These are phyloP conservation scores for Chalciporus pseudorubinellus DNA, from an alignment of 768 basidiomycete genomes.

Conservation along the genomic window DNA sequence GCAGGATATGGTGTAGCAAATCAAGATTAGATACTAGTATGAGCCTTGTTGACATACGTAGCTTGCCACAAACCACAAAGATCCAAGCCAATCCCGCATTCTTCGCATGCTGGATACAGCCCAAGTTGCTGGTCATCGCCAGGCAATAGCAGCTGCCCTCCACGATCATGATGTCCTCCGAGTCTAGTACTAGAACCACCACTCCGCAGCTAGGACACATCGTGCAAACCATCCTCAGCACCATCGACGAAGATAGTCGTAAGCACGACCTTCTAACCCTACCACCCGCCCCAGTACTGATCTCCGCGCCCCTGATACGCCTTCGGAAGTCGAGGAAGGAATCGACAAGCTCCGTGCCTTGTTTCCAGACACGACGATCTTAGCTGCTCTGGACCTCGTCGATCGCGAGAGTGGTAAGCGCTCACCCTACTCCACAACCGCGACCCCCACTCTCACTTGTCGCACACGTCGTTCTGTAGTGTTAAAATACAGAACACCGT, in stretches of 20 bases:
- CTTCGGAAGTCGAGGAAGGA: constrained; percentile 47
- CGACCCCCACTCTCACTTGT: neutral
- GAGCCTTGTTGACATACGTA: too few relatives aligned
- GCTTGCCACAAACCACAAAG: too few relatives aligned
- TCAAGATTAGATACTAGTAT: too few relatives aligned
- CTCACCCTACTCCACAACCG: neutral
- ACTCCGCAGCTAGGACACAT: constrained; percentile 22
- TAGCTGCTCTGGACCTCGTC: constrained; percentile 75
- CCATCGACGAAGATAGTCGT: constrained; percentile 36
- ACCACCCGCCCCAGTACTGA: neutral
- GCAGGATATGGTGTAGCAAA: too few relatives aligned
- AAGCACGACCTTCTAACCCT: constrained; percentile 3
- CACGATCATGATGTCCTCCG: neutral
- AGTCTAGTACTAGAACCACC: neutral
- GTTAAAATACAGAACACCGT: constrained; percentile 54
- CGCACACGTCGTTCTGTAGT: constrained; percentile 38
- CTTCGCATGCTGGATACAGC: neutral
- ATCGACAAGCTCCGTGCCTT: constrained; percentile 55
- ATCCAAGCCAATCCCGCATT: too few relatives aligned
- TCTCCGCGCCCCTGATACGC: neutral
- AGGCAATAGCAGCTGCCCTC: neutral
- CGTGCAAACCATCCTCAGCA: constrained; percentile 32
- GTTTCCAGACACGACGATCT: constrained; percentile 59
- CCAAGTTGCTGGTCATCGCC: neutral
- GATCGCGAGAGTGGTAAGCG: constrained; percentile 64